Percentiles rank a stretch among this genome's conserved stretches.
These are phyloP conservation scores for Parmelia sp. DNA, from an alignment of 495 filamentous ascomycete species.

Conservation along the genomic window DNA sequence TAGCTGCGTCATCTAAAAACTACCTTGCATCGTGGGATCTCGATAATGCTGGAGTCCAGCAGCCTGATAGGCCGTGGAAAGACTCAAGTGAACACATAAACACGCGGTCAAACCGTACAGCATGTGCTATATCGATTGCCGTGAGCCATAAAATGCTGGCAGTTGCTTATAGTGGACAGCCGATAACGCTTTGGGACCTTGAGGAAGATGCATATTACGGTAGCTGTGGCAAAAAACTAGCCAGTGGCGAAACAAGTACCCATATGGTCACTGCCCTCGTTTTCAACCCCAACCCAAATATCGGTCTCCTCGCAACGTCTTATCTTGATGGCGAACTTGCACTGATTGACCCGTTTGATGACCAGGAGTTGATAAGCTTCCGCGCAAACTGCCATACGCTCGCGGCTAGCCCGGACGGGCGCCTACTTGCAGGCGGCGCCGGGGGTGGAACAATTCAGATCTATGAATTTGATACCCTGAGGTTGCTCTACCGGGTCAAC, in stretches of 20 bases:
- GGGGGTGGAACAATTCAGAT: constrained; percentile 28
- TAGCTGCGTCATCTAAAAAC: constrained; percentile 22
- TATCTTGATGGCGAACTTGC: constrained; percentile 34
- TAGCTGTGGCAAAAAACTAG: constrained; percentile 28
- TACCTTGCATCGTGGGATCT: constrained; percentile 25
- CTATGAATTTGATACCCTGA: constrained; percentile 35
- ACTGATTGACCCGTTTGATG: constrained; percentile 26
- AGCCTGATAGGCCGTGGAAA: constrained; percentile 19
- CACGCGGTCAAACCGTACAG: constrained; percentile 1
- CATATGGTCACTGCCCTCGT: constrained; percentile 26
- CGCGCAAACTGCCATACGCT: constrained; percentile 14
- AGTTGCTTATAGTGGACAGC: constrained; percentile 23
- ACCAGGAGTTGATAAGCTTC: constrained; percentile 16
- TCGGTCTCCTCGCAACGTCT: constrained; percentile 27
- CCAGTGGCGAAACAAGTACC: constrained; percentile 21
- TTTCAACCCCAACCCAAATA: constrained; percentile 33
- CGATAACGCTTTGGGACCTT: constrained; percentile 29
- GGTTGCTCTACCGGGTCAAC: constrained; percentile 30
- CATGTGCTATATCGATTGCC: constrained; percentile 19
- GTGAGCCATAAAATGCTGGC: constrained; percentile 24
- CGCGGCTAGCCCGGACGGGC: constrained; percentile 28
- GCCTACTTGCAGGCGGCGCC: constrained; percentile 26
- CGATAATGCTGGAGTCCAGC: constrained; percentile 18
- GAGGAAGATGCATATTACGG: constrained; percentile 28
- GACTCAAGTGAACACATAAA: constrained; percentile 4